Evolutionary conservation across 495 filamentous ascomycete species (phyloP).

Genomic region (Podospora didyma): DNA sequence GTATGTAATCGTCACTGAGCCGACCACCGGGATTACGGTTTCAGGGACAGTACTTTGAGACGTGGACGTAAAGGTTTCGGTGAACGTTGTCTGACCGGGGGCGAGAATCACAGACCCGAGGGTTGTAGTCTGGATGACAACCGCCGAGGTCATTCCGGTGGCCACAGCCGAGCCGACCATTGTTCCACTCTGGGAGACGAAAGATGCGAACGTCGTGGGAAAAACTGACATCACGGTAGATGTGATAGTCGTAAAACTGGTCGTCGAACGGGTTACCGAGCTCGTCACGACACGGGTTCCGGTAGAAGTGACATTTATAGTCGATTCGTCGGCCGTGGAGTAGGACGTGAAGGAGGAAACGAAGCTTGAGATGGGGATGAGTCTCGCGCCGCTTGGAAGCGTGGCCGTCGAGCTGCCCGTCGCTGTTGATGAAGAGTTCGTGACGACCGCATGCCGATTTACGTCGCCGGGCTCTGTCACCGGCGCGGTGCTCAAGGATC

Average conservation of each 20-base stretch:
- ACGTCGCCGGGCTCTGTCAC: too few species aligned
- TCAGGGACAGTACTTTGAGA: conserved; percentile 12
- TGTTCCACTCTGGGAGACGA: conserved; percentile 4
- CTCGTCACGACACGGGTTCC: neutral
- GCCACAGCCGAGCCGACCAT: neutral
- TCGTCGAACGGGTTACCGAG: neutral
- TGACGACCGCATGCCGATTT: neutral
- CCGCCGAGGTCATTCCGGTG: neutral
- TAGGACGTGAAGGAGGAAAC: conserved; percentile 13
- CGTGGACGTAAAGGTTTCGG: conserved; percentile 1
- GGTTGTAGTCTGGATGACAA: conserved; percentile 1
- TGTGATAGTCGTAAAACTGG: neutral
- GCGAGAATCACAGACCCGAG: neutral
- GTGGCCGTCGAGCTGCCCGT: neutral
- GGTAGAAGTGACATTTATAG: conserved; percentile 4
- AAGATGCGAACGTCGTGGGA: conserved; percentile 2
- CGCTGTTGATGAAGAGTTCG: neutral
- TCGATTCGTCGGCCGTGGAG: conserved; percentile 7
- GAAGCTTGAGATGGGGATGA: conserved; percentile 4
- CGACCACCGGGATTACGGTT: conserved; percentile 19
- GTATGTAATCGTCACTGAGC: conserved; percentile 24
- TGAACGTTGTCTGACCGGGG: neutral
- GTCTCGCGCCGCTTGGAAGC: conserved; percentile 5
- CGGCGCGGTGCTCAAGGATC: neutral
- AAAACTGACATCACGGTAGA: conserved; percentile 6